Base-by-base conservation (phyloP, 257 asterid species). In the Hygrophila difformis region DNA sequence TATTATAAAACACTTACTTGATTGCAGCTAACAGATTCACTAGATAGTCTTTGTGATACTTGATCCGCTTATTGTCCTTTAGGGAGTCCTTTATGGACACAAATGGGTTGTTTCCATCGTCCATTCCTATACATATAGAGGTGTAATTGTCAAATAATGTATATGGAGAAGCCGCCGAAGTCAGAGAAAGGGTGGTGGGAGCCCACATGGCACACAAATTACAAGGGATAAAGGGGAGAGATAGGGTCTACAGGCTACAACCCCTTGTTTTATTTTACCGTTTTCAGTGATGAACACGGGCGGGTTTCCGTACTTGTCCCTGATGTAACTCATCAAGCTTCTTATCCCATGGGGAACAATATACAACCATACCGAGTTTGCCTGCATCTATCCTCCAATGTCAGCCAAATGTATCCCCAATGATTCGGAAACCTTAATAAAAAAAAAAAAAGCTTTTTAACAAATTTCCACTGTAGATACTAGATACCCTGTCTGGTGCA, bases 271-370 rank as follows among this genome's bases (percentile, higher is more conserved):
- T 33, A 10, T 33, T 33, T 62, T 73, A 68, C 97, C 97, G 29
- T 87, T 87, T 67, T 87, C 94, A 8, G 94, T 80, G 44, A 83
- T 87, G 23, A 81, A 60, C 24, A 80, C 59, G 1, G 60, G 67
- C n/a, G 93, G 94, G 47, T 83, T 87, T 15, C 78, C 86, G 11
- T 87, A 87, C 33, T 65, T 81, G 34, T 67, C 55, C 55, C 31
- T 76, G 31, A 87, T 80, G 74, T 83, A 70, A 36, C 80, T 83
- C 88, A 76, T 67, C 76, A 87, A 60, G 43, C 73, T 67, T 69
- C 93, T 72, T 18, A 87, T 80, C 37, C 94, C 94, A 0, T 23
- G 60, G 36, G 97, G 94, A 13, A 87, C 97, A 31, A 87, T 75
- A 59, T 71, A 80, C 64, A 87, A 39, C 97, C 97, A 87, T 24